phyloP scores from a whole-genome alignment of 202 grass and related monocot genomes.

The Schoenoplectus tabernaemontani region DNA sequence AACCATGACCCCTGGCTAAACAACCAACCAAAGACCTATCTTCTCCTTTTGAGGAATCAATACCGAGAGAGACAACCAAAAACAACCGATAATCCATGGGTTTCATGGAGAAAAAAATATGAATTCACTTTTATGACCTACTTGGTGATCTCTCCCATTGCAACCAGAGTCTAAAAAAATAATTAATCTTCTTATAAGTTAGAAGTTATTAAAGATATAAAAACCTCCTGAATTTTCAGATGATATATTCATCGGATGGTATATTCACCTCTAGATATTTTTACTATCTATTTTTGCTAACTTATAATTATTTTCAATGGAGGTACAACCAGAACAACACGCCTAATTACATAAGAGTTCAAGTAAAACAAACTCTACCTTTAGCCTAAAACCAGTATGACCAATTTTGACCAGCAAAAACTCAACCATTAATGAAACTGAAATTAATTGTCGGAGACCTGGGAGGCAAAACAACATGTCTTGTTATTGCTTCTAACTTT shows the following conservation, averaged over 20 bases:
- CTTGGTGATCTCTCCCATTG: conserved; percentile 64
- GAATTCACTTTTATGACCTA: conserved; percentile 65
- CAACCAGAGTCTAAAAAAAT: conserved; percentile 58
- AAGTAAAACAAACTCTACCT: not conserved
- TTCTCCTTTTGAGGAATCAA: conserved; percentile 52
- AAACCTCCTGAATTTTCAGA: not conserved
- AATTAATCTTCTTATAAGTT: not conserved
- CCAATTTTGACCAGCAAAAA: too few relatives aligned
- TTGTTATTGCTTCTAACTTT: not conserved
- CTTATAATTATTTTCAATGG: not conserved
- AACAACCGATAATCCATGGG: conserved; percentile 63
- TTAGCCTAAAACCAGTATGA: too few relatives aligned
- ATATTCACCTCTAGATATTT: not conserved
- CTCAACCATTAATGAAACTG: not conserved
- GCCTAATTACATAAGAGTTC: not conserved
- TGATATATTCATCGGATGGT: too few relatives aligned
- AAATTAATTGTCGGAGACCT: not conserved
- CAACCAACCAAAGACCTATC: conserved; percentile 64
- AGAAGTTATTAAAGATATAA: not conserved
- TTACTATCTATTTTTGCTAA: conserved; percentile 14
- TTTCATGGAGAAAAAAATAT: conserved; percentile 76
- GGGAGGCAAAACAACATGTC: too few relatives aligned
- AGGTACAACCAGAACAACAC: not conserved
- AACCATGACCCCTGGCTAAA: conserved; percentile 50
- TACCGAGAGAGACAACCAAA: conserved; percentile 77